These are phyloP conservation scores for Seiridium cupressi DNA, from an alignment of 2,329 filamentous ascomycete species.

Conservation along the genomic window DNA sequence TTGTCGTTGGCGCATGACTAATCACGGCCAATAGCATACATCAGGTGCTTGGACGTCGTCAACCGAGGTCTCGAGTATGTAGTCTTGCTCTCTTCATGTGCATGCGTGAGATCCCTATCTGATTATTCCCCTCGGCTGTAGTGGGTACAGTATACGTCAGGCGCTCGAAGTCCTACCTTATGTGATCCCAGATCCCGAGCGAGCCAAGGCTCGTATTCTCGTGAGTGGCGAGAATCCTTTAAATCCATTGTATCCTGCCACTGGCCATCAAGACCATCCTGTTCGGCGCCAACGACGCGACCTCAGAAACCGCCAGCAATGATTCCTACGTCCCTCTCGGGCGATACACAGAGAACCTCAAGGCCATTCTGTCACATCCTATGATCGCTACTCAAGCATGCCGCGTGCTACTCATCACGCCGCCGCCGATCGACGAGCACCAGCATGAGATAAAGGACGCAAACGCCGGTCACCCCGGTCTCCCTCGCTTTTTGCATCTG, in stretches of 20 bases:
- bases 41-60: slow-evolving; percentile 1
- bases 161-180: not conserved
- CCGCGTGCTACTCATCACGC: not conserved
- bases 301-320: not conserved
- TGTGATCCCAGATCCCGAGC: not conserved
- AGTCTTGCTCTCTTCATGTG: not conserved
- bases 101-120: too few relatives aligned
- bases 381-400: not conserved
- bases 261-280: not conserved
- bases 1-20: too few relatives aligned
- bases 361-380: not conserved
- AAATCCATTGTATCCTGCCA: not conserved
- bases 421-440: slow-evolving; percentile 4
- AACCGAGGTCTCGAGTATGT: slow-evolving; percentile 2
- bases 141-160: slow-evolving; percentile 1
- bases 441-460: not conserved
- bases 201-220: not conserved
- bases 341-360: not conserved
- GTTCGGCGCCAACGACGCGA: slow-evolving; percentile 2
- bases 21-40: not conserved
- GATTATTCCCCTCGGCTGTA: not conserved
- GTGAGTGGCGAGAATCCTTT: not conserved
- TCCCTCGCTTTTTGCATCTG: not conserved
- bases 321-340: not conserved
- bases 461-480: not conserved